Base-by-base conservation (phyloP, 352 stramenopile genomes). In the Globisporangium carolinianum region DNA sequence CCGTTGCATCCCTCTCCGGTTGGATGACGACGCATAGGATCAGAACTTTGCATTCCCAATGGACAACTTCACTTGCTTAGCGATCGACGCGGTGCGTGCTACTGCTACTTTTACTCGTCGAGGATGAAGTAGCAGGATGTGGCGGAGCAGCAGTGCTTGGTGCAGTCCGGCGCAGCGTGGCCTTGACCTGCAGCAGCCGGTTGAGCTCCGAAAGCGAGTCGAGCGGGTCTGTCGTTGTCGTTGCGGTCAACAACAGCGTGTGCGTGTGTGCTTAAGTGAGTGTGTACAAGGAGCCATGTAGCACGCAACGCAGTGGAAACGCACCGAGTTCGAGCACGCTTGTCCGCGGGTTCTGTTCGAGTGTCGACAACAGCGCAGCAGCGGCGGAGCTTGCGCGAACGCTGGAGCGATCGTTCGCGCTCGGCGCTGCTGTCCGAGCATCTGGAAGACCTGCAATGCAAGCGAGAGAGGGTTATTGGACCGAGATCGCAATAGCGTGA, bases 151-250 rank as follows among this genome's bases (percentile, higher is more conserved):
- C 10, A 15, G 14, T 15, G n/a, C 42, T 47, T 15, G 42, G 6
- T 47, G 57, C 65, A 6, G 61, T 67, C 11, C 68, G 51, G 18
- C 72, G 63, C 15, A 85, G 56, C 38, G 68, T 72, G 45, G 72
- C 75, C 56, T 85, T 85, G 56, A 81, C 71, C n/a, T 68, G 73
- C 5, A 85, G 61, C 48, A 85, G 49, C 11, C 75, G 70, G 49
- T 82, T 85, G 38, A 85, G 68, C 51, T 85, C 75, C 3, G 75
- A 83, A 9, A 85, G 64, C 47, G 68, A 75, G 43, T 85, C 69
- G 5, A 83, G 55, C 2, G 75, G 71, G 58, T 85, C 75, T 70
- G 47, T 50, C n/a, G 4, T 35, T 12, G 47, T 37, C 18, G n/a
- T 36, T 6, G 46, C 7, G 7, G 46, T 35, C 15, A 48, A 3